Conservation (phyloP, 345 rosid species). For the Heritiera littoralis region DNA sequence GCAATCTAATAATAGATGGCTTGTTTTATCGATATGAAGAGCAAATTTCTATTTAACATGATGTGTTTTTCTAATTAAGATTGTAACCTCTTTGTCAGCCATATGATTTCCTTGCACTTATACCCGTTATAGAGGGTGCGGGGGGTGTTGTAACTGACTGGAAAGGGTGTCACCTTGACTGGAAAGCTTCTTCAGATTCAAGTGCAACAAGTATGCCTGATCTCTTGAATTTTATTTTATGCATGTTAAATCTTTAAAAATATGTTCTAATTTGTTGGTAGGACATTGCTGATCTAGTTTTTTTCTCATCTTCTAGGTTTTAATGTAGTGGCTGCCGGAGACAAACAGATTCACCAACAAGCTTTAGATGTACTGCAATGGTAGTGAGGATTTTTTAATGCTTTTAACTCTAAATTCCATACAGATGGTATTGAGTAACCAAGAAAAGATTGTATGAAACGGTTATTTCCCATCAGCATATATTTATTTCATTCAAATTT, state of each 20-base stretch:
- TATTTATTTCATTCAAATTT: too few species aligned
- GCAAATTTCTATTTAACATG: neutral
- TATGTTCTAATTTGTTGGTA: neutral
- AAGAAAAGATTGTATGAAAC: too few species aligned
- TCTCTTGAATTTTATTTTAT: neutral
- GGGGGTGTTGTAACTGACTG: slow-evolving; percentile 90
- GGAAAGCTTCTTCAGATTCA: slow-evolving; percentile 77
- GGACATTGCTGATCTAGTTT: neutral
- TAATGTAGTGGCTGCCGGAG: slow-evolving; percentile 49
- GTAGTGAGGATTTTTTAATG: slow-evolving; percentile 20
- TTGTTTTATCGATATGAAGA: neutral
- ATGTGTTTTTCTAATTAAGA: neutral
- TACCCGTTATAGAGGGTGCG: slow-evolving; percentile 91
- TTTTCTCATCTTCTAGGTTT: slow-evolving; percentile 13
- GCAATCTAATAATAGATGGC: neutral
- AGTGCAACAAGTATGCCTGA: slow-evolving; percentile 52
- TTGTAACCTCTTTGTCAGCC: slow-evolving; percentile 48
- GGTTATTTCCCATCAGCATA: too few species aligned
- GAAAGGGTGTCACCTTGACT: slow-evolving; percentile 63
- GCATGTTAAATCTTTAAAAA: neutral
- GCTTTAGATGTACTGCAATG: slow-evolving; percentile 49
- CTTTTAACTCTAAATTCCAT: neutral
- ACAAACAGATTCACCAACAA: slow-evolving; percentile 56
- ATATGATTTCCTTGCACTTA: slow-evolving; percentile 82
- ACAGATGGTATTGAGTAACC: neutral